Conservation (phyloP, 1,284 basidiomycete genomes). For the Inonotus hispidus region DNA sequence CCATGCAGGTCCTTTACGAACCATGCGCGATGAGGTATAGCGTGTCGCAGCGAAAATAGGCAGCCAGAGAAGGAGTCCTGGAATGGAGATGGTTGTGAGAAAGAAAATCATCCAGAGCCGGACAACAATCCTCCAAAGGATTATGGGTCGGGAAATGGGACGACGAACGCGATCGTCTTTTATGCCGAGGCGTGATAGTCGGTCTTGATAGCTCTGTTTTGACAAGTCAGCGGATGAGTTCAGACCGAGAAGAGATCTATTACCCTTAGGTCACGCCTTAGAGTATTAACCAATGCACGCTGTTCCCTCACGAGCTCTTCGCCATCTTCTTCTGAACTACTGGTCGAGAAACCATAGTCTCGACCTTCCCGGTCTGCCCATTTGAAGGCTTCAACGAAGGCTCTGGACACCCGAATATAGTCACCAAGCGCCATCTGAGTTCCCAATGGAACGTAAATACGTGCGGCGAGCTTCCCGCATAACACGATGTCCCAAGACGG, state of each 20-base stretch:
- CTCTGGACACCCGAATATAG: slow-evolving; percentile 67
- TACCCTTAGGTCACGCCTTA: slow-evolving; percentile 63
- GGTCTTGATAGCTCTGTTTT: slow-evolving; percentile 66
- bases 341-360: slow-evolving; percentile 18
- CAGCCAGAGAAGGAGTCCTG: slow-evolving; percentile 79
- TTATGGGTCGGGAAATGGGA: slow-evolving; percentile 48
- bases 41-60: slow-evolving; percentile 67
- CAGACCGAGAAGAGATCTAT: slow-evolving; percentile 1
- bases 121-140: slow-evolving; percentile 59
- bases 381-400: slow-evolving; percentile 75
- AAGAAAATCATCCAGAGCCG: slow-evolving; percentile 59
- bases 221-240: not conserved
- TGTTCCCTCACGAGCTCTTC: slow-evolving; percentile 22
- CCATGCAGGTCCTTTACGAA: slow-evolving; percentile 71
- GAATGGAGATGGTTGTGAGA: slow-evolving; percentile 66
- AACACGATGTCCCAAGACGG: slow-evolving; percentile 78
- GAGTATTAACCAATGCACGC: slow-evolving; percentile 31
- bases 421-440: slow-evolving; percentile 78
- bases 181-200: slow-evolving; percentile 56
- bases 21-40: slow-evolving; percentile 62
- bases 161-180: slow-evolving; percentile 79
- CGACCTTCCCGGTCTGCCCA: slow-evolving; percentile 27
- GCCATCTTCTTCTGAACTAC: slow-evolving; percentile 26
- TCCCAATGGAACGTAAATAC: slow-evolving; percentile 79
- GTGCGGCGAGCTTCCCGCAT: slow-evolving; percentile 66